Conservation (phyloP, 2,329 filamentous ascomycete species). For the Exserohilum rostratum region DNA sequence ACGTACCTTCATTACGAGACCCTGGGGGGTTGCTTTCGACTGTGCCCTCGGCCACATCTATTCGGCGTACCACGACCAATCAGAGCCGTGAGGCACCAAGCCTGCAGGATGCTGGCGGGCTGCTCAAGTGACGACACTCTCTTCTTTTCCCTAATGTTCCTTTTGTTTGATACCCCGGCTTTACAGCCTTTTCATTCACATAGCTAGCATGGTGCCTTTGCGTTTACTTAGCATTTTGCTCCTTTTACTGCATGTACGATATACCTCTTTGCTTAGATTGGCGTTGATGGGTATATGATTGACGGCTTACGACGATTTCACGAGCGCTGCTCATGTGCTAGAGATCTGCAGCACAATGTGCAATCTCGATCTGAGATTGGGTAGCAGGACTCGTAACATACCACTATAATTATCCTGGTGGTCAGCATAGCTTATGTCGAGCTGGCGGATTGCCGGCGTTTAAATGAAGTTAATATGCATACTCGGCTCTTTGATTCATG, state of each 20-base stretch:
- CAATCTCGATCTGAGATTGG: not conserved
- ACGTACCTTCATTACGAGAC: slow-evolving; percentile 38
- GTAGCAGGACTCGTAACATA: slow-evolving; percentile 6
- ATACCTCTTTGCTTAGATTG: slow-evolving; percentile 27
- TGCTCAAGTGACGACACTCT: slow-evolving; percentile 31
- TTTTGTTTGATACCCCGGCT: slow-evolving; percentile 44
- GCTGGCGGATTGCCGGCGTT: slow-evolving; percentile 14
- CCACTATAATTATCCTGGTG: not conserved
- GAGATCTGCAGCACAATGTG: not conserved
- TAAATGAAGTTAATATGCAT: slow-evolving; percentile 20
- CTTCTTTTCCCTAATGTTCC: slow-evolving; percentile 17
- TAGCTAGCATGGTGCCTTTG: slow-evolving; percentile 24
- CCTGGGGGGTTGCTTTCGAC: slow-evolving; percentile 35
- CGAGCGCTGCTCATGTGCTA: not conserved
- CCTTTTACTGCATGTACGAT: slow-evolving; percentile 20
- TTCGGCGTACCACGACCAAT: slow-evolving; percentile 30
- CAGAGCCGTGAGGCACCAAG: slow-evolving; percentile 33
- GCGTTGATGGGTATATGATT: slow-evolving; percentile 24
- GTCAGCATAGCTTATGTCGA: slow-evolving; percentile 16
- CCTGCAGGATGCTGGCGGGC: slow-evolving; percentile 42
- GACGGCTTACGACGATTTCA: slow-evolving; percentile 14
- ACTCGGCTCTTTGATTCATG: slow-evolving; percentile 9
- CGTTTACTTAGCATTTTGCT: slow-evolving; percentile 12
- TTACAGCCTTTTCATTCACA: slow-evolving; percentile 28
- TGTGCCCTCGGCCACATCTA: slow-evolving; percentile 14